Evolutionary conservation across 2,329 filamentous ascomycete species (phyloP), one percentile per base, ranked within the genome.

Genomic region (Pseudogymnoascus sp.): DNA sequence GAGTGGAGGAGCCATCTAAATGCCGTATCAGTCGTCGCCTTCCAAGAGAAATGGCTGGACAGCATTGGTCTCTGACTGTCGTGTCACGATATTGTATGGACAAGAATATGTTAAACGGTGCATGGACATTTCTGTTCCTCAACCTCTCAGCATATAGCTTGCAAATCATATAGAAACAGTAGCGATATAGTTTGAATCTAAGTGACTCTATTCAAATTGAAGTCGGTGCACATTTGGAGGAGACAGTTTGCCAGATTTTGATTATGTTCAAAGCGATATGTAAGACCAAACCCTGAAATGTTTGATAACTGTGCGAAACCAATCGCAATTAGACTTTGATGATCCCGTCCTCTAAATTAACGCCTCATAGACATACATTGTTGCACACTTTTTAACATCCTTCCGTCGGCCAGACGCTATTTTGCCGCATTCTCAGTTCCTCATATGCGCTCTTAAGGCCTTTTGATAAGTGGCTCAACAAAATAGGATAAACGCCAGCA

Each of bases 401-500:
- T 38, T 38, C 16, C 35, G 16, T 30, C 9, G 11, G 19, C 16
- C 14, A 63, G 33, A 12, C 45, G 23, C n/a, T 62, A 11, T 39
- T 58, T 30, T 66, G 65, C 39, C 61, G 63, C 45, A 63, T 59
- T 7, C 63, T 66, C 60, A 67, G 28, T 36, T 77, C 71, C 58
- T 80, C 77, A 28, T 79, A 71, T 1, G 76, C 78, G 9, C 75
- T 74, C 8, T 75, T 75, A 38, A 82, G 71, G 9, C 71, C 77
- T 60, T 77, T 75, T 35, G 75, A 75, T 28, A 82, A 70, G 63
- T 80, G 78, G 41, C 73, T 74, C 62, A 79, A 74, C 74, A 82
- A 76, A 30, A 76, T 78, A 62, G 75, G 75, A 64, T 76, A 76
- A 58, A 82, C 73, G 33, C 78, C 78, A n/a, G 60, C 64, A 61